These are phyloP conservation scores for Podospora australis DNA, from an alignment of 495 filamentous ascomycete genomes.

Conservation along the genomic window DNA sequence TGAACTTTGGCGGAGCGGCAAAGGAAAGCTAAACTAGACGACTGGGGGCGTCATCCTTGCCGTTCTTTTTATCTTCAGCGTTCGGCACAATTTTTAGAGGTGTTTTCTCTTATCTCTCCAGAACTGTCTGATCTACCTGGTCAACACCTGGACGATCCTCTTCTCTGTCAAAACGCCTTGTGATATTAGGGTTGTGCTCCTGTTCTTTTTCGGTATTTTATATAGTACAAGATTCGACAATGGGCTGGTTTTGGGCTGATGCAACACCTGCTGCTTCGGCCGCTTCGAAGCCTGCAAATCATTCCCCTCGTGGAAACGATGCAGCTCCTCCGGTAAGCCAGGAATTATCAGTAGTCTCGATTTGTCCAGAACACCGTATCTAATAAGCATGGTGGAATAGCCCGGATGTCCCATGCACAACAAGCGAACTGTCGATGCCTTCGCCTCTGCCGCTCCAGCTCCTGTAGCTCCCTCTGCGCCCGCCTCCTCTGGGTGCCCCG, in stretches of 20 bases:
- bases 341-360: neutral
- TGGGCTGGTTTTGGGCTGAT: conserved; percentile 99
- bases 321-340: conserved; percentile 61
- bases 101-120: conserved; percentile 13
- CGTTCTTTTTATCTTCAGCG: neutral
- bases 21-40: conserved; percentile 1
- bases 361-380: conserved; percentile 23
- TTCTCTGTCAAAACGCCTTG: too few relatives aligned
- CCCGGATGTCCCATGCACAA: conserved; percentile 86
- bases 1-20: conserved; percentile 1
- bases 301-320: conserved; percentile 28
- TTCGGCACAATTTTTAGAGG: neutral
- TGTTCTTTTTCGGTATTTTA: too few relatives aligned
- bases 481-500: conserved; percentile 35
- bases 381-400: too few relatives aligned
- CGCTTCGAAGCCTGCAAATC: conserved; percentile 18
- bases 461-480: conserved; percentile 25
- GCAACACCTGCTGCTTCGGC: conserved; percentile 36
- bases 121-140: neutral
- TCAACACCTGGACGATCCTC: neutral
- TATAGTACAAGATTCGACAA: too few relatives aligned
- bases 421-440: conserved; percentile 44
- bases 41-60: conserved; percentile 17
- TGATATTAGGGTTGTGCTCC: too few relatives aligned
- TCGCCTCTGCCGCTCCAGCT: conserved; percentile 23